Base-by-base conservation (phyloP, 2,329 filamentous ascomycete species). In the Pestalotiopsis sp. region DNA sequence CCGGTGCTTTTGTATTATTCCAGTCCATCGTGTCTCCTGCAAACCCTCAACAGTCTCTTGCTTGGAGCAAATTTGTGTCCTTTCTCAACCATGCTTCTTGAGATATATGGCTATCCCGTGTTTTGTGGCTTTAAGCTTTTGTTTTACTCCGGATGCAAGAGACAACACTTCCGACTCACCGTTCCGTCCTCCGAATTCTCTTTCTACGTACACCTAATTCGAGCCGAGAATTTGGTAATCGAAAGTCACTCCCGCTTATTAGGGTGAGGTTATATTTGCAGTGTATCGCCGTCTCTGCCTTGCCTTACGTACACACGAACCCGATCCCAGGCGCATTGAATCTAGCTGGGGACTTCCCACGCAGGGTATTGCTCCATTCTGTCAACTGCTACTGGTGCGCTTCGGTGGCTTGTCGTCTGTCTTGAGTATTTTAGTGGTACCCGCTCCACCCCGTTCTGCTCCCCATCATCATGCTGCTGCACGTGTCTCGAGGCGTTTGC, bases 371-470 rank as follows among this genome's bases (percentile, higher is more conserved):
- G 30, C 58, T 61, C 58, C 58, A 39, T 61, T 61, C 30, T 61
- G 38, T 39, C 38, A 6, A 61, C 58, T 61, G 58, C n/a, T 35
- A 63, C 38, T 63, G 60, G 60, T 63, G 60, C 60, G 60, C 60
- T 63, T 63, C 30, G 60, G 38, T 35, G 35, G 38, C 60, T 24
- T 63, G 9, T 11, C n/a, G 22, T 52, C 44, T 63, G 60, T 48
- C 40, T 44, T 52, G 30, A 10, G 58, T 61, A 61, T 61, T 35
- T 35, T 63, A 63, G 60, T 63, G 60, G 60, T 63, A 63, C 48
- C 39, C 39, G 60, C 60, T 44, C 60, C 24, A 14, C 60, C 60
- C 60, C 44, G 17, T 48, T 63, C 14, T 26, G 14, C 60, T 63
- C 38, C 26, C 60, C 60, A 63, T 63, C 38, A 48, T 63, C 7